Base-by-base conservation (phyloP, 805 yeast species). In the Wickerhamomyces canadensis region DNA sequence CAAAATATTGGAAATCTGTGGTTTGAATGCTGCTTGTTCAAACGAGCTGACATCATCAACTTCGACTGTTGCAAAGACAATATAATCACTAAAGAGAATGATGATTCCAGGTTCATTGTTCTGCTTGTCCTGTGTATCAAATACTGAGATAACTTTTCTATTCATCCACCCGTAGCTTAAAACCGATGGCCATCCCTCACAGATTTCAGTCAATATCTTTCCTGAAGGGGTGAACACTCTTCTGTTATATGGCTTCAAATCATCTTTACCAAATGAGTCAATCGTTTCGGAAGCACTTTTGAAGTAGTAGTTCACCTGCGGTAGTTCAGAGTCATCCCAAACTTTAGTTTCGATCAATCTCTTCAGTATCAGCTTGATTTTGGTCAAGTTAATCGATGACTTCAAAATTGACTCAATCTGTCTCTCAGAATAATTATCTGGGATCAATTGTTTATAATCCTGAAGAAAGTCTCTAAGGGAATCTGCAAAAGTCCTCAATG, bases 211-310 rank as follows among this genome's bases (percentile, higher is more conserved):
- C 34, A 91, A 62, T 4, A 91, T 70, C 56, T 87, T 88, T 1
- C 97, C 97, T 0, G 95, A 80, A 3, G 96, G 96, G 0, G 96
- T 89, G 56, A 88, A 84, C 0, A 87, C 78, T 45, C 96, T 64
- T 36, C 78, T 67, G 42, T 71, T 74, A 44, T 74, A 78, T 8
- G 76, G 73, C 34, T 61, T 62, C 36, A 68, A 32, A 34, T 67
- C 65, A 35, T 68, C 75, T 18, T 67, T 72, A 1, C 91, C 96
- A 64, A 88, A 89, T 0, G 96, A 83, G 48, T 85, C 84, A 17
- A 88, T 81, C 0, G 88, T 80, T 21, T 73, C 75, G 3, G 74
- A 57, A 3, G 85, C 74, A 2, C 78, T 71, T 5, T 68, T 49
- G 50, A 74, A 77, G 47, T 70, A 72, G 40, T 62, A 60, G 18